Evolutionary conservation across 2,329 filamentous ascomycete species (phyloP), one percentile per base, ranked within the genome.

Genomic region (Phialocephala sp.): DNA sequence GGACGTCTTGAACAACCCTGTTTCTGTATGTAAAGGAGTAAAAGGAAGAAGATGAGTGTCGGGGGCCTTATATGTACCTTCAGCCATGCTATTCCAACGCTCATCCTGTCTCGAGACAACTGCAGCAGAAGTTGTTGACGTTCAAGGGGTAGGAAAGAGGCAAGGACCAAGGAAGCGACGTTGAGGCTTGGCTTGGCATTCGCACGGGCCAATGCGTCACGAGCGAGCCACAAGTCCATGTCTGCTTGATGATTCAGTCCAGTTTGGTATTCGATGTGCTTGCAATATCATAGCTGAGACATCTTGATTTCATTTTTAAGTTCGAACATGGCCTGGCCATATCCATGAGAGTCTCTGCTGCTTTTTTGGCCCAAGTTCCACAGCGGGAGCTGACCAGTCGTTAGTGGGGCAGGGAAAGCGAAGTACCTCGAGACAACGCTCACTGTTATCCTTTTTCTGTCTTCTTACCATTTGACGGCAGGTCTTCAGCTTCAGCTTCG

Each of bases 271-370:
- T 32, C 27, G 27, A 32, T 6, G 27, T 32, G 27, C 27, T 32
- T 32, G 27, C 3, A 32, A 32, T 3, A 32, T 6, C 27, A 6
- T 32, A 32, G 3, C 27, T 3, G 27, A 32, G 27, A 32, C 27
- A 3, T 32, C 27, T 32, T 32, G 27, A 32, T 15, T 54, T 54
- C 22, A 3, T 32, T 27, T 8, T 32, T n/a, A 39, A 27, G 14
- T 35, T 18, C 12, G 39, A 59, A 59, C n/a, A 76, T 76, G 74
- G 72, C 69, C 58, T 76, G 74, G 74, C 74, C 74, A 27, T 76
- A 76, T 63, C 74, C 74, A 60, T 76, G 73, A 76, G 64, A 27
- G 22, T 39, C 20, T 60, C 50, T 39, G 20, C 24, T n/a, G 20
- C 20, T 5, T 22, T 22, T n/a, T 39, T 37, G 32, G 37, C 36